A percentile compares a stretch with the other conserved stretches of the same genome.
phyloP scores from a whole-genome alignment of 495 filamentous ascomycete species.

The Talaromyces borbonicus region DNA sequence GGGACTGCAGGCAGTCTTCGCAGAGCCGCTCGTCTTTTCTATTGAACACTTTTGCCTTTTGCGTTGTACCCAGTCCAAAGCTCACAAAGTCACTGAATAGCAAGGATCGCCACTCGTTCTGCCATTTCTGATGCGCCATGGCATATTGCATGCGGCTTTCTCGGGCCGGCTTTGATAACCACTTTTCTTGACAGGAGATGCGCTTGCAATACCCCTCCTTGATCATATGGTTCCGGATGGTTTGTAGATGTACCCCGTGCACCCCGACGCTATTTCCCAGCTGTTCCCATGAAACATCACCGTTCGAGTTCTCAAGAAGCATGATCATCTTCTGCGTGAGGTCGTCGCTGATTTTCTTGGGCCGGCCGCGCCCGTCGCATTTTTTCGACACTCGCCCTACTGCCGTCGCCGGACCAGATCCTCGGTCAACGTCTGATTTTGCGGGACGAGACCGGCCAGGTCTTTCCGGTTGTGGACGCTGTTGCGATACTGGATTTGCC shows the following conservation, averaged over 20 bases:
- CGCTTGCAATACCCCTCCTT: constrained; percentile 10
- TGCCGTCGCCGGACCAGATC: background rate
- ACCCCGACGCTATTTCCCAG: constrained; percentile 8
- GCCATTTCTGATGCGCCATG: constrained; percentile 8
- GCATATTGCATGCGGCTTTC: constrained; percentile 9
- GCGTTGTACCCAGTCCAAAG: constrained; percentile 8
- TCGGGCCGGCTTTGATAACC: constrained; percentile 6
- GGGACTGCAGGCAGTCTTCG: constrained; percentile 6
- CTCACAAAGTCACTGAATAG: constrained; percentile 8
- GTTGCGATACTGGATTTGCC: constrained; percentile 1
- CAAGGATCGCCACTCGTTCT: constrained; percentile 10
- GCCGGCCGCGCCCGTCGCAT: constrained; percentile 7
- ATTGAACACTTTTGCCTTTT: constrained; percentile 9
- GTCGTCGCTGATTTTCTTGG: constrained; percentile 11
- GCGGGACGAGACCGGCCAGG: background rate
- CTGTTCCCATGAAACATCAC: constrained; percentile 7
- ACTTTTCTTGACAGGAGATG: constrained; percentile 8
- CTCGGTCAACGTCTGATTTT: background rate
- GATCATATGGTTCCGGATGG: constrained; percentile 10
- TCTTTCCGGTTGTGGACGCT: constrained; percentile 2
- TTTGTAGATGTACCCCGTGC: constrained; percentile 9
- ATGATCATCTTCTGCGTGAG: constrained; percentile 9
- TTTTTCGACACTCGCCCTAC: constrained; percentile 3
- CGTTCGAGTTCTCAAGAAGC: constrained; percentile 5
- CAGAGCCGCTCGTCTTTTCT: constrained; percentile 8